phyloP scores from a whole-genome alignment of 2,329 filamentous ascomycete species.

The Neofusicoccum ribis region DNA sequence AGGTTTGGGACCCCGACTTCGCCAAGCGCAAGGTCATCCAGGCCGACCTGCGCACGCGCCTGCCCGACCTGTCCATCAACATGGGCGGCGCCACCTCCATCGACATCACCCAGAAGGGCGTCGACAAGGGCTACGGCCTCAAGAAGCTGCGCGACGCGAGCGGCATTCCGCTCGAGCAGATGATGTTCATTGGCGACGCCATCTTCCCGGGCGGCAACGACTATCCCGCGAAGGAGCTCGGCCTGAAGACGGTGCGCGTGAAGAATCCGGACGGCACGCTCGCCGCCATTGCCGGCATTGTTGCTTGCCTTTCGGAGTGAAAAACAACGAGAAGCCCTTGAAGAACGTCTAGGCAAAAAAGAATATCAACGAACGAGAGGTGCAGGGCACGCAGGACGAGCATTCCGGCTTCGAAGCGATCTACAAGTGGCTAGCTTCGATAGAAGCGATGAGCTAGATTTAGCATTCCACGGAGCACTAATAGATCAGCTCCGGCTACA shows the following conservation, averaged over 20 bases:
- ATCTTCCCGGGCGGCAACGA: slow-evolving; percentile 45
- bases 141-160: slow-evolving; percentile 30
- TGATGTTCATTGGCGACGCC: slow-evolving; percentile 46
- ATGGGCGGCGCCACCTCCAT: slow-evolving; percentile 46
- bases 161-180: slow-evolving; percentile 38
- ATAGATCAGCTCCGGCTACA: no score
- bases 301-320: slow-evolving; percentile 23
- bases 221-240: slow-evolving; percentile 39
- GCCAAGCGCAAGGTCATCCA: slow-evolving; percentile 43
- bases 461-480: no score
- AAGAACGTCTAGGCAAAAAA: no score
- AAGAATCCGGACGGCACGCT: slow-evolving; percentile 29
- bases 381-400: no score
- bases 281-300: slow-evolving; percentile 27
- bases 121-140: slow-evolving; percentile 39
- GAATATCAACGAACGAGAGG: no score
- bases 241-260: slow-evolving; percentile 28
- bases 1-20: slow-evolving; percentile 43
- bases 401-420: no score
- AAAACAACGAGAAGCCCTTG: no score
- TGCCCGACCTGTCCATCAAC: slow-evolving; percentile 43
- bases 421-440: no score
- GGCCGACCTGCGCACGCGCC: slow-evolving; percentile 35
- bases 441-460: no score
- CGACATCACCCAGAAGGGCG: slow-evolving; percentile 42